These are phyloP conservation scores for Basidiobolus meristosporus DNA, from an alignment of 371 early-diverging fungal species.

Conservation along the genomic window DNA sequence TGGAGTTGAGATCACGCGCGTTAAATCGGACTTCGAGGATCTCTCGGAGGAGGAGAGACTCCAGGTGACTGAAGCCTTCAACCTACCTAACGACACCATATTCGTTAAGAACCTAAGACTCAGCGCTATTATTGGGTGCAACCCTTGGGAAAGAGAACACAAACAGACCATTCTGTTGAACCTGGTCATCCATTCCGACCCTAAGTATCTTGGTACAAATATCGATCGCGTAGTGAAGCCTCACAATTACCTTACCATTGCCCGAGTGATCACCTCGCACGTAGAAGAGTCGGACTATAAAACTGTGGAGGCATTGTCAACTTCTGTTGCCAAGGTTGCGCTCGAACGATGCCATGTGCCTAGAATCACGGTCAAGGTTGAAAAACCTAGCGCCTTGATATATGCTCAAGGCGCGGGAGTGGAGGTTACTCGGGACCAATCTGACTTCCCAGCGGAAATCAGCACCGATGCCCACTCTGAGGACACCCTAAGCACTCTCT, in stretches of 20 bases:
- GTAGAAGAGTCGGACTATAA: constrained; percentile 56
- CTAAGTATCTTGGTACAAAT: not conserved
- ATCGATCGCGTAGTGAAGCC: not conserved
- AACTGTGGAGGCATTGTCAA: constrained; percentile 68
- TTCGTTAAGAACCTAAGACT: constrained; percentile 63
- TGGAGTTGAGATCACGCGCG: constrained; percentile 70
- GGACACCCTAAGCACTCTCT: too few species aligned
- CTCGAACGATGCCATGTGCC: constrained; percentile 62
- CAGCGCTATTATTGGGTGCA: constrained; percentile 84
- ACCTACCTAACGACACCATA: constrained; percentile 23
- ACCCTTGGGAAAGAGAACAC: constrained; percentile 89
- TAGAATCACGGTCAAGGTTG: constrained; percentile 68
- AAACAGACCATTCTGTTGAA: constrained; percentile 77
- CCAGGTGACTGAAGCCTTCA: constrained; percentile 5
- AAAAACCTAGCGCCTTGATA: constrained; percentile 80
- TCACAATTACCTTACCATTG: constrained; percentile 70
- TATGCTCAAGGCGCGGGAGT: constrained; percentile 85
- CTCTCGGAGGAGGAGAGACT: constrained; percentile 5
- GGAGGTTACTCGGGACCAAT: constrained; percentile 63
- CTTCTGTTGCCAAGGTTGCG: constrained; percentile 46
- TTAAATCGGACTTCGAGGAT: not conserved
- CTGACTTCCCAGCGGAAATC: too few species aligned
- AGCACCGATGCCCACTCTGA: too few species aligned
- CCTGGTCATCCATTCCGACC: constrained; percentile 41
- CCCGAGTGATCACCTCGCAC: constrained; percentile 46